Evolutionary conservation across 768 basidiomycete species (phyloP).

Genomic region (Calocybe cyanea): DNA sequence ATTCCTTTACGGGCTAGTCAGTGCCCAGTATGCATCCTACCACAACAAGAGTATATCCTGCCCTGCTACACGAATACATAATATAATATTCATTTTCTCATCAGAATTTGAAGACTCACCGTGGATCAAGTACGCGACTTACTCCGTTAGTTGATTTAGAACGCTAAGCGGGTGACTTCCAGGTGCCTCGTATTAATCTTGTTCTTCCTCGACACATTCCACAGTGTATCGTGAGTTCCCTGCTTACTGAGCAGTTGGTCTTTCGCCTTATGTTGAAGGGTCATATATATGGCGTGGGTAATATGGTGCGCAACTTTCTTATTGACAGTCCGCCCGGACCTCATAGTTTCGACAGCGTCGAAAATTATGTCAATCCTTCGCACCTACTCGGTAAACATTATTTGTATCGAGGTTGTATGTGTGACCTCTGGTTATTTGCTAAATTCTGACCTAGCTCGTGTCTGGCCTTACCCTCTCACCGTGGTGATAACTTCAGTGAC

Average conservation of each 20-base stretch:
- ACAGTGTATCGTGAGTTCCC: conserved; percentile 12
- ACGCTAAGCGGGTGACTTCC: background rate
- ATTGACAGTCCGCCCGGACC: no score
- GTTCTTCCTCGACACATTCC: conserved; percentile 8
- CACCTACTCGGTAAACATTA: conserved; percentile 14
- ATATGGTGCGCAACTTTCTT: background rate
- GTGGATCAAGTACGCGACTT: conserved; percentile 10
- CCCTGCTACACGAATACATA: background rate
- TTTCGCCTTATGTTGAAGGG: conserved; percentile 1
- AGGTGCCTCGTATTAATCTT: conserved; percentile 9
- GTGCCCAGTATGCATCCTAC: conserved; percentile 18
- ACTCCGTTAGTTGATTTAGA: background rate
- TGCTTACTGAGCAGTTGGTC: background rate
- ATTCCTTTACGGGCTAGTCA: conserved; percentile 20
- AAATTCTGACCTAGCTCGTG: background rate
- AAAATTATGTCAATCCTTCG: conserved; percentile 16
- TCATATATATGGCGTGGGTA: conserved; percentile 16
- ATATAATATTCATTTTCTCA: background rate
- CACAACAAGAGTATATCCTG: conserved; percentile 12
- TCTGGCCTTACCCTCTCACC: conserved; percentile 14
- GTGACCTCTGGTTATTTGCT: background rate
- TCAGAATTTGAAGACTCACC: conserved; percentile 10
- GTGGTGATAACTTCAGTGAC: conserved; percentile 12
- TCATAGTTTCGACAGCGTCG: conserved; percentile 10
- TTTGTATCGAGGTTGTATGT: background rate